Evolutionary conservation across 1,284 basidiomycete genomes (phyloP), one percentile per base, ranked within the genome.

Genomic region (Meripilus lineatus): DNA sequence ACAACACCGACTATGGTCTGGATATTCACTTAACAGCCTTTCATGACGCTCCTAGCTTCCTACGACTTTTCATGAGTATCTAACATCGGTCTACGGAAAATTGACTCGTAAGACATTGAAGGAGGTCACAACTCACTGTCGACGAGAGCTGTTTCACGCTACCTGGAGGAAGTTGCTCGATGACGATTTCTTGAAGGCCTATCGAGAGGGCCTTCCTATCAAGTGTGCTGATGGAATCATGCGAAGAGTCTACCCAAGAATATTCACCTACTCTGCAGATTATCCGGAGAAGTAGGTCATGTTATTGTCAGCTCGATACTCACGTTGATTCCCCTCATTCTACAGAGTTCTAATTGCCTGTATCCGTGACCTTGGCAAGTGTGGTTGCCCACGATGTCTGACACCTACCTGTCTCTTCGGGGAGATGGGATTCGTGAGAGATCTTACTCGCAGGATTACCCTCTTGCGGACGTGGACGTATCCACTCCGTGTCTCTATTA

Each of bases 371-470:
- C 41, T 52, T 7, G 50, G 40, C 2, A 13, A 32, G 6, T 53
- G 50, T 38, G 47, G 48, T 0, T 70, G 68, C 46, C 63, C 64
- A 4, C 52, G 50, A 2, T 70, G 67, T 46, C 46, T 52, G 1
- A 46, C 57, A 1, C n/a, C 21, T 28, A 50, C 38, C 21, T 17
- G 24, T 11, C 3, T 25, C 2, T 24, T 45, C 33, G n/a, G 22
- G 8, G 25, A 30, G 13, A 3, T 45, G 26, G 44, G 44, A 2
- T 34, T 24, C 15, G 34, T 39, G 8, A 18, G 5, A 3, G 44
- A 45, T 34, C 5, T 4, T 3, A 23, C 32, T 10, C 44, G 38
- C 17, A 36, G 38, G 11, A 4, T 11, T n/a, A 25, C 21, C 5
- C 3, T 36, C 3, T 22, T 11, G 38, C 40, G 32, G 34, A 25